Base-by-base conservation (phyloP, 352 stramenopile genomes). In the Plasmopara halstedii region DNA sequence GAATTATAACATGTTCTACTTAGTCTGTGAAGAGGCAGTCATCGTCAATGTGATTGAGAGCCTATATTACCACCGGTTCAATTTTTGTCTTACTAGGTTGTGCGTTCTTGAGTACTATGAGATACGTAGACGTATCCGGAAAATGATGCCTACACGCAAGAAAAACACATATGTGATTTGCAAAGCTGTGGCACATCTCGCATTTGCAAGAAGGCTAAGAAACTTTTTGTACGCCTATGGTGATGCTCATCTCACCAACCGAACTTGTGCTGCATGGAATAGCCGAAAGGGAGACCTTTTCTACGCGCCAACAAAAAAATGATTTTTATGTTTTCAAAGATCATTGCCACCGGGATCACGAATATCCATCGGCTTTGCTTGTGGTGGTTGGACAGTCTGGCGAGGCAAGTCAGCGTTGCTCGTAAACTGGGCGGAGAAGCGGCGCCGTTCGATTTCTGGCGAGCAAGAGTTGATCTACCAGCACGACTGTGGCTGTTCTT, bases 401-500 rank as follows among this genome's bases (percentile, higher is more conserved):
- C 2, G 67, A 68, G 78, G 81, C 17, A 92, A 92, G 46, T 87
- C 81, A 5, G 64, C 81, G n/a, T 46, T 92, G 26, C 61, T 92
- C 2, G 69, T 77, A 0, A 79, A 92, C 44, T 90, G 78, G 76
- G 78, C 75, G 0, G 62, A 73, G 3, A 51, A 67, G 22, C 71
- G 76, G 0, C 70, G 70, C 1, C 25, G 45, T 9, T 66, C 53
- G 2, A 56, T 64, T 19, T 58, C 48, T 44, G 56, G 51, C 2
- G 50, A 46, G 1, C 57, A 69, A 19, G 78, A 89, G 48, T 62
- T 90, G 35, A 85, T 92, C 46, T 88, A 88, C 41, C 70, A 89
- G 29, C 81, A 92, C 58, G 88, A 88, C 42, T 55, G 61, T 10
- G 81, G 81, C 9, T 88, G 81, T 46, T 90, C 81, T 14, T 92